Base-by-base conservation (phyloP, 306 rosid species). In the Gastrolobium bilobum region DNA sequence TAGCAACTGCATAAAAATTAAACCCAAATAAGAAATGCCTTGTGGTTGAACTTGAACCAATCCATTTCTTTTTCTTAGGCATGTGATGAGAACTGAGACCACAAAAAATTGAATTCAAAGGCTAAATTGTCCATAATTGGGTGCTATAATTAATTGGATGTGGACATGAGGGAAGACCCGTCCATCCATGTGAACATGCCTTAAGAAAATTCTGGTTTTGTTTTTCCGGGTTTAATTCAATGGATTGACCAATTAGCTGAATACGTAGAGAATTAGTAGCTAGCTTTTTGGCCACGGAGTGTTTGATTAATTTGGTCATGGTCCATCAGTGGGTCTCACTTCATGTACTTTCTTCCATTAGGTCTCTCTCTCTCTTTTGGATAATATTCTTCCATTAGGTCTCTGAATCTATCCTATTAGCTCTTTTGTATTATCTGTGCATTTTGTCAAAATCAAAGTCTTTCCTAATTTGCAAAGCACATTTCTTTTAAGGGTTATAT, bases 1-100 rank as follows among this genome's bases (percentile, higher is more conserved):
- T 20, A 20, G 26, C 26, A 20, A 20, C 26, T 20, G 26, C 26
- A 20, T 20, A 20, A 20, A 20, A 20, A 1, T 20, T 20, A 20
- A 20, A 20, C 26, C 26, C 26, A 20, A 20, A 20, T 20, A 20
- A 20, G 26, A 61, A 68, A 42, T 51, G 57, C 46, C 61, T 51
- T 76, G 81, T 76, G 81, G 85, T 76, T 76, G 73, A 76, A 76
- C 3, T 40, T 50, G 77, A 60, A 69, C 60, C 11, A 60, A 68
- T 68, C 65, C 65, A 81, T 38, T n/a, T 26, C 3, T 14, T 71
- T 35, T 73, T 59, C 73, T 59, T 1, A 31, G 4, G 54, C 87
- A 73, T 59, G 87, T 83, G 84, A 54, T 37, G 70, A 68, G 51
- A 74, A 67, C 0, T 14, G 42, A 5, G 81, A 58, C 77, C 80